phyloP scores from a whole-genome alignment of 352 stramenopile genomes.

The Phytopythium montanum region DNA sequence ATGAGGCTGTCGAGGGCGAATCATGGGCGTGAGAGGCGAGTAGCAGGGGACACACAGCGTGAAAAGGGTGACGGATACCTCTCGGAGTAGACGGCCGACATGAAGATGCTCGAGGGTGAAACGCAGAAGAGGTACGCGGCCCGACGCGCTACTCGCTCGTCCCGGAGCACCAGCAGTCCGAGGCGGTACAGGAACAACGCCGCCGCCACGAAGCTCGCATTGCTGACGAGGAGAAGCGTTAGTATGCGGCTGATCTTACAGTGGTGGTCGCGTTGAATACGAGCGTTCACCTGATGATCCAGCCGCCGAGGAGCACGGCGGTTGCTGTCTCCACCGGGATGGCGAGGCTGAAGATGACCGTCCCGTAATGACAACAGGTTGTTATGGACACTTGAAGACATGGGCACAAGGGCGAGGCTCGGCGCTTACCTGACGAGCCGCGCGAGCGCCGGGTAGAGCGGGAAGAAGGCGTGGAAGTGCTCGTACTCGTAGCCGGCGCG shows the following conservation, averaged over 20 bases:
- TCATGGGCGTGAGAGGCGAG: too few species aligned
- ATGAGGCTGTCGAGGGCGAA: conserved; percentile 44
- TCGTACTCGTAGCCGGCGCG: conserved; percentile 79
- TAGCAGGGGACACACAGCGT: too few species aligned
- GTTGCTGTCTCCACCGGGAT: conserved; percentile 17
- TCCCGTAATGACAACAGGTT: too few species aligned
- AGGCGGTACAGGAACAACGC: conserved; percentile 71
- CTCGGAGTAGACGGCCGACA: conserved; percentile 78
- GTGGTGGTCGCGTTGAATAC: too few species aligned
- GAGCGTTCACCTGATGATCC: conserved; percentile 35
- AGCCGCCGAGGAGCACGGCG: conserved; percentile 40
- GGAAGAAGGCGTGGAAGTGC: conserved; percentile 84
- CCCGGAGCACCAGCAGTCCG: conserved; percentile 42
- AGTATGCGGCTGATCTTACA: too few species aligned
- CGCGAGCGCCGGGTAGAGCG: conserved; percentile 61
- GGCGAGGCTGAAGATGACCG: too few species aligned
- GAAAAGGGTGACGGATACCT: conserved; percentile 25
- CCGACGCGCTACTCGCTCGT: conserved; percentile 50
- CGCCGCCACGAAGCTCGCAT: conserved; percentile 67
- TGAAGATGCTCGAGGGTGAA: conserved; percentile 76
- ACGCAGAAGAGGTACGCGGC: conserved; percentile 78
- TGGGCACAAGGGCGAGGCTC: too few species aligned
- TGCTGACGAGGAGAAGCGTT: conserved; percentile 12
- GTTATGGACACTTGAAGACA: too few species aligned
- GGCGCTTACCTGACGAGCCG: conserved; percentile 19